Percentiles rank a stretch among this genome's conserved stretches.
phyloP scores from a whole-genome alignment of 2,329 filamentous ascomycete species.

The Neopestalotiopsis clavispora region DNA sequence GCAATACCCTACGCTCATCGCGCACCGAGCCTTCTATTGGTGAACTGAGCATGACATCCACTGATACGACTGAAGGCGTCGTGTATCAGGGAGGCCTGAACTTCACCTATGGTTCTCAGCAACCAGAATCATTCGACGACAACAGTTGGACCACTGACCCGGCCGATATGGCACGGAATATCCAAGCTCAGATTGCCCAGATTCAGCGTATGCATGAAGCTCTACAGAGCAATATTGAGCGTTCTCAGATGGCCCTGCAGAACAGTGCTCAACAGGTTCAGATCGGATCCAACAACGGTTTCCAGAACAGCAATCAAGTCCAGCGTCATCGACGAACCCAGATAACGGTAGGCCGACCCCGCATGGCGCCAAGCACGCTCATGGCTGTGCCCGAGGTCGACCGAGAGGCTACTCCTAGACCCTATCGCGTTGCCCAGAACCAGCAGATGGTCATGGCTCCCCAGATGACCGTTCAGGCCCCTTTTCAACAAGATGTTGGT shows the following conservation, averaged over 20 bases:
- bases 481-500: background rate
- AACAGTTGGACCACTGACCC: background rate
- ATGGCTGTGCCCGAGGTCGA: background rate
- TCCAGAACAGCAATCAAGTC: conserved; percentile 16
- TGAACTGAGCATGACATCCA: background rate
- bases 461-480: background rate
- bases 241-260: background rate
- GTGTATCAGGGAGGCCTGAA: background rate
- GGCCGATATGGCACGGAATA: background rate
- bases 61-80: background rate
- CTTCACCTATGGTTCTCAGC: background rate
- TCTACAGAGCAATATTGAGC: background rate
- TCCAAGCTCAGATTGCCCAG: background rate
- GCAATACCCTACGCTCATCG: conserved; percentile 5
- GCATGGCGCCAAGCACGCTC: background rate
- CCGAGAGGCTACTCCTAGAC: background rate
- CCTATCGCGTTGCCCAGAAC: background rate
- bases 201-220: background rate
- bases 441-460: background rate
- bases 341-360: background rate
- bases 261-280: conserved; percentile 10
- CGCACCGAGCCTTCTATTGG: background rate
- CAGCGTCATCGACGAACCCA: background rate
- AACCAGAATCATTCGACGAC: background rate
- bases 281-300: conserved; percentile 20